Evolutionary conservation across 2,329 filamentous ascomycete genomes (phyloP), one percentile per base, ranked within the genome.

Genomic region (Phaeomoniella chlamydospora): DNA sequence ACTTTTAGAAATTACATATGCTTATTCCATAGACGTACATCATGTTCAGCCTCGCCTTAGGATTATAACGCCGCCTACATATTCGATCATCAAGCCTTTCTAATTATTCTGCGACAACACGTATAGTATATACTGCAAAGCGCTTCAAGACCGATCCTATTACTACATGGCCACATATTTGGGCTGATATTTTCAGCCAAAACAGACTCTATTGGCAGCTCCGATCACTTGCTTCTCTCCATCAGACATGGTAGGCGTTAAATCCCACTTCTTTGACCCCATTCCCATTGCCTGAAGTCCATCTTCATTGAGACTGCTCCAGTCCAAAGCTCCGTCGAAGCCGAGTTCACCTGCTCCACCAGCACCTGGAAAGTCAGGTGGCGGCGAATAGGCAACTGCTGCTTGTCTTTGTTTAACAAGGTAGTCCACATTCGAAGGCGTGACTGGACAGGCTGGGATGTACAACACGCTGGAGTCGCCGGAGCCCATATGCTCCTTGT

Each of bases 391-490:
- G 0, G 62, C 52, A 2, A 79, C 55, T 45, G 90, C 90, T 0
- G 74, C 71, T n/a, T 73, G 64, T 14, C 80, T 70, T 59, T 93
- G 85, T 12, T 72, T 67, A 2, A 59, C 66, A 1, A 88, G 62
- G 50, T 87, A 90, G 15, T 70, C 58, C 0, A 80, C 76, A 47
- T 90, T 94, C 29, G 65, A 59, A 36, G 78, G 72, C 1, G 85
- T 93, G 18, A 85, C 67, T 0, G 87, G 86, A 37, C 82, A 90
- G 0, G 83, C 77, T 0, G 87, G 86, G 37, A 94, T 93, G 49
- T 94, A 94, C 40, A 94, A 50, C 0, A 94, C 87, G 46, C 78
- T 86, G 0, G 81, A 85, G 54, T 94, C 87, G 0, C 62, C 56
- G 2, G 59, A 65, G 2, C 87, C 88, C 1, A 56, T 57, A 52